Percentiles rank a stretch among this genome's conserved stretches.
phyloP scores from a whole-genome alignment of 352 stramenopile species.

The Discostella stelligera region DNA sequence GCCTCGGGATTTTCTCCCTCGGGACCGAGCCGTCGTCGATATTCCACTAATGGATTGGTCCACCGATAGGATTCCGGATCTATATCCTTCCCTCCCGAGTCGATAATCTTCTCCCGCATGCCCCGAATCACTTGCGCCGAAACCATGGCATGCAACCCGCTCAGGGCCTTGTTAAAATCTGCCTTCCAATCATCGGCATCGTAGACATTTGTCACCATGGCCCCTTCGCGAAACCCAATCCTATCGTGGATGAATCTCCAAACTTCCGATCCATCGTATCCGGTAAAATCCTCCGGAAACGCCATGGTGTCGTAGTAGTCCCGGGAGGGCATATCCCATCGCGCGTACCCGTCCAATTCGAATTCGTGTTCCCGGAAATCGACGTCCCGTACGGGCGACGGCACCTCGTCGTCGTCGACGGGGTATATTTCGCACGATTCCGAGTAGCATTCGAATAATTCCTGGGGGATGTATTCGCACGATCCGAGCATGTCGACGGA shows the following conservation, averaged over 20 bases:
- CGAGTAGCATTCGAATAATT: slow-evolving; percentile 79
- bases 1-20: slow-evolving; percentile 65
- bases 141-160: slow-evolving; percentile 76
- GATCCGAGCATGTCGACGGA: slow-evolving; percentile 79
- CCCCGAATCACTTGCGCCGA: slow-evolving; percentile 71
- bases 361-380: slow-evolving; percentile 76
- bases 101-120: slow-evolving; percentile 60
- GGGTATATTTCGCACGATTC: slow-evolving; percentile 82
- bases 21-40: slow-evolving; percentile 54
- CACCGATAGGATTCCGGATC: slow-evolving; percentile 52
- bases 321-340: slow-evolving; percentile 81
- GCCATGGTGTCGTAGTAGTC: slow-evolving; percentile 81
- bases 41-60: slow-evolving; percentile 71
- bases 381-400: slow-evolving; percentile 38
- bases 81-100: slow-evolving; percentile 49
- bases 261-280: slow-evolving; percentile 76
- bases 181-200: slow-evolving; percentile 79
- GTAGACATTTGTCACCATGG: slow-evolving; percentile 50
- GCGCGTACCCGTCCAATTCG: slow-evolving; percentile 80
- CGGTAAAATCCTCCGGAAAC: slow-evolving; percentile 81
- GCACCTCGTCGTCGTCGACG: slow-evolving; percentile 77
- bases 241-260: slow-evolving; percentile 81
- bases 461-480: slow-evolving; percentile 82
- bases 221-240: slow-evolving; percentile 68
- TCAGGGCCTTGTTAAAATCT: slow-evolving; percentile 81